Base-by-base conservation (phyloP, 129 eudicot genomes). In the Centrapalus pauciflorus region DNA sequence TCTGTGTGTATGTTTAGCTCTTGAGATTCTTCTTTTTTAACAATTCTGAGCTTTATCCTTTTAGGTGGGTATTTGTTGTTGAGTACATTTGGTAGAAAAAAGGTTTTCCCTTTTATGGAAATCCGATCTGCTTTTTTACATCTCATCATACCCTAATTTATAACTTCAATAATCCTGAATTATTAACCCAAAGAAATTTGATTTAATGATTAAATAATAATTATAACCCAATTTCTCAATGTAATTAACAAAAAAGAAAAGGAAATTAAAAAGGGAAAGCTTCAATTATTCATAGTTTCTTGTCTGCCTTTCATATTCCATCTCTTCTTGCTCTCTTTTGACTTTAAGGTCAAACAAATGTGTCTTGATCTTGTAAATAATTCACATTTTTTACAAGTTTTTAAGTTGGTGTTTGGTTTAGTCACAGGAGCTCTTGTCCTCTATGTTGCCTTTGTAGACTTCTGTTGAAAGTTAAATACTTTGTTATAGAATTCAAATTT, bases 91-190 rank as follows among this genome's bases (percentile, higher is more conserved):
- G 43, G 48, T 12, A 55, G n/a, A 79, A 85, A 89, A 83, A 85
- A 81, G 71, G 74, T 75, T 63, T 72, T 70, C 77, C 89, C 74
- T 81, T 81, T 82, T 75, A 66, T 72, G 83, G 89, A 84, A 84
- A 86, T 71, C 74, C 66, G 84, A 84, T 86, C 87, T 84, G 76
- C 85, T 84, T 84, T 70, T 79, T 69, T 66, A 66, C 90, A 78
- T 74, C 75, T 79, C 86, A 83, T 77, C 90, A 83, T 81, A 48
- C 80, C 83, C 51, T 25, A 62, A 66, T 37, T 52, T 79, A 66
- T 60, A 37, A 49, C 38, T 25, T 60, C 61, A 70, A 45, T 57
- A 58, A 41, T 69, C 27, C 56, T 59, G 25, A 56, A 71, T 62
- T 14, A 70, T 66, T 62, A 26, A 35, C 24, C 60, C 61, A 66